Conservation (phyloP, 164 flowering plant species). For the Houttuynia cordata region DNA sequence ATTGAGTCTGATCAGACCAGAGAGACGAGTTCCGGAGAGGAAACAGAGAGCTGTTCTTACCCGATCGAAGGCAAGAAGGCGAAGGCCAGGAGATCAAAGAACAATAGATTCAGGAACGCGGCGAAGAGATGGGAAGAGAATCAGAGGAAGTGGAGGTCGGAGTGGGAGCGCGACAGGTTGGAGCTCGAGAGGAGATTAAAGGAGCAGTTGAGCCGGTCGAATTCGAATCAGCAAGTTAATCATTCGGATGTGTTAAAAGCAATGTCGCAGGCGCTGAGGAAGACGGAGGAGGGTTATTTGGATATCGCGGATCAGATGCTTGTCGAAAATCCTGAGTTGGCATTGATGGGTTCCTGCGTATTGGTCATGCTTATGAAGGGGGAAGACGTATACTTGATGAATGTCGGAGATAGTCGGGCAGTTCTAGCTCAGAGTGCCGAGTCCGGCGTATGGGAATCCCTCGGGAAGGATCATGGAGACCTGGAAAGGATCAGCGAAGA, state of each 20-base stretch:
- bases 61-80: too few species aligned
- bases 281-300: conserved; percentile 51
- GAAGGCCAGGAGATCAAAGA: too few species aligned
- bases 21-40: too few species aligned
- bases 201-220: neutral
- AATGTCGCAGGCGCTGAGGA: conserved; percentile 43
- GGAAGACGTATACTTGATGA: conserved; percentile 67
- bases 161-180: conserved; percentile 52
- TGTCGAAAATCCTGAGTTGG: conserved; percentile 50
- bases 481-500: conserved; percentile 57
- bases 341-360: conserved; percentile 65
- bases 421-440: conserved; percentile 49
- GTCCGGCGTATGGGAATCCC: conserved; percentile 26
- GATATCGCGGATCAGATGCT: conserved; percentile 44
- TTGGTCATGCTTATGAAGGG: conserved; percentile 65
- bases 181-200: conserved; percentile 16
- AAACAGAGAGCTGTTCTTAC: too few species aligned
- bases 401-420: conserved; percentile 60
- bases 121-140: too few species aligned
- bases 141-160: conserved; percentile 36
- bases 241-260: conserved; percentile 50
- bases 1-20: too few species aligned
- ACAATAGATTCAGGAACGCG: too few species aligned
- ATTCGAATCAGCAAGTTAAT: conserved; percentile 41
- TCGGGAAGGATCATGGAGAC: conserved; percentile 41